These are phyloP conservation scores for Neofusicoccum sp. DNA, from an alignment of 2,329 filamentous ascomycete genomes.

Conservation along the genomic window DNA sequence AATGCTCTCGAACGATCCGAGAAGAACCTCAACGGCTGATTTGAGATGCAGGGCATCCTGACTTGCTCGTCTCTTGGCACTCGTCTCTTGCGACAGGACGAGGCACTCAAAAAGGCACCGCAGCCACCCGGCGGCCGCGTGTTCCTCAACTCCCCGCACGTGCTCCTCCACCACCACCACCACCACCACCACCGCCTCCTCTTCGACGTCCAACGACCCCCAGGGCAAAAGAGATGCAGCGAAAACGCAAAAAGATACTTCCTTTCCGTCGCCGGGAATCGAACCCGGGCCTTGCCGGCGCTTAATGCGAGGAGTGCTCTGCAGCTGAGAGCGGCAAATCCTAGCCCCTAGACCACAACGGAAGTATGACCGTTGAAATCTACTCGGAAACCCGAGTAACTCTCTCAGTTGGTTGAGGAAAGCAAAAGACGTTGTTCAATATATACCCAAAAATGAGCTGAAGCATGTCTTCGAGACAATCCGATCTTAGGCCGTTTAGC, in stretches of 20 bases:
- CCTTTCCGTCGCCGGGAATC: constrained; percentile 16
- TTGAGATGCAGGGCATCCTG: background rate
- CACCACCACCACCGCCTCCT: too few species aligned
- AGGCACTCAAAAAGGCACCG: background rate
- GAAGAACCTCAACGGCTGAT: background rate
- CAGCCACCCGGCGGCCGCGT: too few species aligned
- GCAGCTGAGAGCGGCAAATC: constrained; percentile 13
- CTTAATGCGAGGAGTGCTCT: constrained; percentile 12
- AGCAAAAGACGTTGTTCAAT: too few species aligned
- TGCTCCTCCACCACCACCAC: too few species aligned
- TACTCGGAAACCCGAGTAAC: background rate
- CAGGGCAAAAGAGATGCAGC: too few species aligned
- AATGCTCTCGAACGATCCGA: background rate
- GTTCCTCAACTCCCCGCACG: too few species aligned
- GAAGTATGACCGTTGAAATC: background rate
- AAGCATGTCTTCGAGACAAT: too few species aligned
- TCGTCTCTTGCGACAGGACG: background rate
- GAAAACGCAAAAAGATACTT: background rate
- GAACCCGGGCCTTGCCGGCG: constrained; percentile 16
- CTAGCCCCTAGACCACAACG: constrained; percentile 17
- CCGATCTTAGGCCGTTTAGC: too few species aligned
- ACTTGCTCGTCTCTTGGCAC: background rate
- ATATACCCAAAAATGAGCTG: too few species aligned
- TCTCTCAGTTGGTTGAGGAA: background rate
- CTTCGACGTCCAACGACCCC: too few species aligned